These are phyloP conservation scores for Chaetomiaceae sp. DNA, from an alignment of 2,329 filamentous ascomycete species.

Conservation along the genomic window DNA sequence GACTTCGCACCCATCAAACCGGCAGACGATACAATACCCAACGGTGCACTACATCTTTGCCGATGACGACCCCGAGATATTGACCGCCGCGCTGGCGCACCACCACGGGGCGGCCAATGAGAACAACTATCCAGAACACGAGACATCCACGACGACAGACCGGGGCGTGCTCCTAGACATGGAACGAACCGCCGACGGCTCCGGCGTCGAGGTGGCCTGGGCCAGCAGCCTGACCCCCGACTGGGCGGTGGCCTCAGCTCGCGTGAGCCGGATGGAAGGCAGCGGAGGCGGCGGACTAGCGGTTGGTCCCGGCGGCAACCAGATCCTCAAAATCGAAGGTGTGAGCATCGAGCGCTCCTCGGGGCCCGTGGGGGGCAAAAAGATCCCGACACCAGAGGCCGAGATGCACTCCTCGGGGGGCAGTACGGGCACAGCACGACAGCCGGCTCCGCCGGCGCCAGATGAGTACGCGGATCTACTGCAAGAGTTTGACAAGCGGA, in stretches of 20 bases:
- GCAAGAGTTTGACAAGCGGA: constrained; percentile 54
- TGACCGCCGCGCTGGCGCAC: constrained; percentile 60
- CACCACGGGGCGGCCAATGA: constrained; percentile 32
- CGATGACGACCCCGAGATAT: constrained; percentile 78
- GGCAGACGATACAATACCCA: constrained; percentile 67
- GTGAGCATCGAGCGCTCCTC: constrained; percentile 28
- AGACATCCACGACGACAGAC: constrained; percentile 26
- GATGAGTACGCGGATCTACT: constrained; percentile 50
- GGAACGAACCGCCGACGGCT: constrained; percentile 35
- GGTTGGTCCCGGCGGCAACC: constrained; percentile 24
- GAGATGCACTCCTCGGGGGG: constrained; percentile 27
- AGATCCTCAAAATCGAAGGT: constrained; percentile 62
- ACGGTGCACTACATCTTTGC: constrained; percentile 87
- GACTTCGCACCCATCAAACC: constrained; percentile 51
- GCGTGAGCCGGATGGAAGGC: constrained; percentile 40
- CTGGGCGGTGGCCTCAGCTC: constrained; percentile 58
- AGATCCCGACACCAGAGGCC: constrained; percentile 19
- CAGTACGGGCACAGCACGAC: constrained; percentile 30
- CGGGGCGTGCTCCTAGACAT: constrained; percentile 56
- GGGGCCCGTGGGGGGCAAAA: constrained; percentile 2
- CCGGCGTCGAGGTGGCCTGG: constrained; percentile 53
- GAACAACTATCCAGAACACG: constrained; percentile 26
- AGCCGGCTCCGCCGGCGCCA: constrained; percentile 16
- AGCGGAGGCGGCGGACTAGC: constrained; percentile 29
- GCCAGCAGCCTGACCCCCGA: constrained; percentile 68